Evolutionary conservation across 345 rosid genomes (phyloP), one percentile per base, ranked within the genome.

Genomic region (Melastoma malabathricum): DNA sequence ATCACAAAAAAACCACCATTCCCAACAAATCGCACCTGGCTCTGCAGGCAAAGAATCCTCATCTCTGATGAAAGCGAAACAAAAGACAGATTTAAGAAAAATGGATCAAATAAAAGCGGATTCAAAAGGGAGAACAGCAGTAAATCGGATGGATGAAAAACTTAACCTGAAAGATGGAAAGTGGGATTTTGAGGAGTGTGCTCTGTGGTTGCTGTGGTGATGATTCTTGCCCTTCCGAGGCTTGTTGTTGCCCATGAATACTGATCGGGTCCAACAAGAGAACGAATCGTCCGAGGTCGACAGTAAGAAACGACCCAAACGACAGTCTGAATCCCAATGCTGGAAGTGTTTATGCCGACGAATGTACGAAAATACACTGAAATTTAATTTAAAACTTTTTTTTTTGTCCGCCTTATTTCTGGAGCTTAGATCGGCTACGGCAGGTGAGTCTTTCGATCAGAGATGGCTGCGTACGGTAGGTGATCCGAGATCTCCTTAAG

Each of bases 11-110:
- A 34, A 16, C 18, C 6, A 55, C 15, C 6, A 59, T 9, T 6
- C 12, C 41, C 41, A 34, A 34, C 41, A 34, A 34, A 34, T 6
- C 12, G 41, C 41, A 77, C 87, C 81, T 64, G 71, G 75, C 47
- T 66, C 71, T 57, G 15, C 39, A 9, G 82, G 84, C 31, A 83
- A 76, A 48, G 87, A 83, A 48, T 72, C 85, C 51, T 65, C 79
- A 65, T 81, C 83, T 69, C 85, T 84, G 76, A 4, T 58, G 56
- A 38, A 53, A 48, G 18, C 13, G 49, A 1, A 22, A 22, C 23
- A 47, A 48, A 46, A 22, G 6, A 15, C 17, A 52, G 15, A 22
- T 47, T 27, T 15, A 3, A 17, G 6, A 18, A 15, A 15, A 10
- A 4, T 31, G 14, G 44, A 18, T 15, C 3, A 38, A n/a, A 55